Base-by-base conservation (phyloP, 768 basidiomycete species). In the Mycena haematopus region DNA sequence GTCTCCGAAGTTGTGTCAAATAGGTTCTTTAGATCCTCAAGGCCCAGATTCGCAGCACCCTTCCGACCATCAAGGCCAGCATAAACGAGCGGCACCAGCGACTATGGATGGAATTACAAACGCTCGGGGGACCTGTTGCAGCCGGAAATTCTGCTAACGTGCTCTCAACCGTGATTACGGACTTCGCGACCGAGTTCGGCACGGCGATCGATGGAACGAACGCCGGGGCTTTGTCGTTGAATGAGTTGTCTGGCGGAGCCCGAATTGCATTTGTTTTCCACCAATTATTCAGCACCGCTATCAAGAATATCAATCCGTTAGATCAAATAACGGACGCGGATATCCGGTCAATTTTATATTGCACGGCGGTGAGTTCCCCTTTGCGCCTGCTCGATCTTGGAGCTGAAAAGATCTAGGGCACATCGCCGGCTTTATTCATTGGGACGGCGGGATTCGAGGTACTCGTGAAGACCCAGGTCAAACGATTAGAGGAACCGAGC, bases 251-350 rank as follows among this genome's bases (percentile, higher is more conserved):
- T 19, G 97, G 97, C 70, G 97, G 97, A 75, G 97, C 97, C 25
- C 88, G 97, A 76, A 99, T 99, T 82, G 92, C 90, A 70, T 99
- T 97, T 72, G 97, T 99, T 53, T 99, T 96, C 83, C 97, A 99
- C 74, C 96, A 99, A 73, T 77, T 98, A 59, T 99, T 92, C 85
- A 97, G 95, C 78, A 95, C 91, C 71, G 97, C 96, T 62, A 86
- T 99, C 75, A 95, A 90, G 81, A 86, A 81, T 63, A 95, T 99
- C 72, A 97, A 99, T 81, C 97, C 96, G 0, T 99, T 98, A 68
- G 97, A 99, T 74, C 95, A 97, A 78, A 93, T 97, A 66, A 97
- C 98, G 77, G 97, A 99, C 74, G 94, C 95, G 36, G 97, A 99
- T 77, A 98, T 99, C 73, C 84, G 97, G 56, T 94, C 88, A 1